These are phyloP conservation scores for Lycium barbarum DNA, from an alignment of 257 asterid species.

Conservation along the genomic window DNA sequence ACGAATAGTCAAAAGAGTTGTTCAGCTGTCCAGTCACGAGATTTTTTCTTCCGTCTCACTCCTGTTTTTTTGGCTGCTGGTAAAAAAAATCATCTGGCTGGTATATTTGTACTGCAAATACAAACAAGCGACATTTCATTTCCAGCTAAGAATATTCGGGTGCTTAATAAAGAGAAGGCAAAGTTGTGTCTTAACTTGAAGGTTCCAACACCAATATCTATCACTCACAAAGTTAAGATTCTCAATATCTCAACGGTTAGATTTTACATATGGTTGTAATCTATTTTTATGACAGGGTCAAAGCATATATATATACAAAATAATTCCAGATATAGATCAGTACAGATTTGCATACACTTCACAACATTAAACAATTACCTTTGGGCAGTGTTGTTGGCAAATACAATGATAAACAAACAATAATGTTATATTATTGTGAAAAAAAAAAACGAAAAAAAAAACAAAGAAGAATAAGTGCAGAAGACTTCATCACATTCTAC, in stretches of 20 bases:
- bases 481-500: slow-evolving; percentile 44
- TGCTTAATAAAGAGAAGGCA: slow-evolving; percentile 24
- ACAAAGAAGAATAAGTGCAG: slow-evolving; percentile 17
- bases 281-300: not conserved
- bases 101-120: not conserved
- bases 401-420: slow-evolving; percentile 41
- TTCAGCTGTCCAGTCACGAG: slow-evolving; percentile 20
- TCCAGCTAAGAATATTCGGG: slow-evolving; percentile 28
- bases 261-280: not conserved
- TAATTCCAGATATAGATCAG: slow-evolving; percentile 27
- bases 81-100: slow-evolving; percentile 9
- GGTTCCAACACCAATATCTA: not conserved
- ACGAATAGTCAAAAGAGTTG: not conserved
- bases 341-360: slow-evolving; percentile 40
- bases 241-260: not conserved
- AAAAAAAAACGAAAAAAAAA: slow-evolving; percentile 28
- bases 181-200: slow-evolving; percentile 13
- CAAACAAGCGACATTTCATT: not conserved
- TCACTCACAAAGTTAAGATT: not conserved
- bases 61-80: slow-evolving; percentile 17
- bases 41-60: not conserved
- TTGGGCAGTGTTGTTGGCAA: slow-evolving; percentile 37
- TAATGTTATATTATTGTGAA: slow-evolving; percentile 12
- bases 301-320: slow-evolving; percentile 27
- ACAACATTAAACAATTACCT: slow-evolving; percentile 11